These are phyloP conservation scores for Suillus clintonianus DNA, from an alignment of 768 basidiomycete genomes.

Conservation along the genomic window DNA sequence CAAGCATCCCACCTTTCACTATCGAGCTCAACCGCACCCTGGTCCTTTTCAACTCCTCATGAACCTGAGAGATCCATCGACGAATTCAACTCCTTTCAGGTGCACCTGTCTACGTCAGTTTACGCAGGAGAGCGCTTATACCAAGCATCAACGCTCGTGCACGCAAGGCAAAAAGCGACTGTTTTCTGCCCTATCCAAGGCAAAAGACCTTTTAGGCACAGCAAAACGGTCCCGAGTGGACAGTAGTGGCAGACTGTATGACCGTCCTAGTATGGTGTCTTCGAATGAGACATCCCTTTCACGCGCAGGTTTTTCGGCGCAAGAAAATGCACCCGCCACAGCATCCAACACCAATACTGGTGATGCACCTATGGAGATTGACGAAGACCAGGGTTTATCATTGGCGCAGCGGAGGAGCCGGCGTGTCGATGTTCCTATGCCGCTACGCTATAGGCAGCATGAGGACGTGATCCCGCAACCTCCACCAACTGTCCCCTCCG, in stretches of 20 bases:
- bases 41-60: no score
- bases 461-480: background rate
- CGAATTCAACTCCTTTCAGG: background rate
- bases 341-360: no score
- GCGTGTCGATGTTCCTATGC: no score
- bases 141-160: background rate
- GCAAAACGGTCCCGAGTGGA: background rate
- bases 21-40: no score
- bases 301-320: no score
- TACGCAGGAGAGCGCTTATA: background rate
- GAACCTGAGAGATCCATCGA: background rate
- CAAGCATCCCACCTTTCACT: no score
- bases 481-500: background rate
- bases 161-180: background rate
- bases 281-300: no score
- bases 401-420: no score
- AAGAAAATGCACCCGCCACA: no score
- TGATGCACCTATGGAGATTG: no score
- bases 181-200: background rate
- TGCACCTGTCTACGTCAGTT: background rate
- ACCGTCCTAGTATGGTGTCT: no score
- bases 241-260: constrained; percentile 3
- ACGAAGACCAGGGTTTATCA: no score
- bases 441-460: background rate
- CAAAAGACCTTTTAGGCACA: background rate